Conservation (phyloP, 2,329 filamentous ascomycete species). For the Venturia pyrina region DNA sequence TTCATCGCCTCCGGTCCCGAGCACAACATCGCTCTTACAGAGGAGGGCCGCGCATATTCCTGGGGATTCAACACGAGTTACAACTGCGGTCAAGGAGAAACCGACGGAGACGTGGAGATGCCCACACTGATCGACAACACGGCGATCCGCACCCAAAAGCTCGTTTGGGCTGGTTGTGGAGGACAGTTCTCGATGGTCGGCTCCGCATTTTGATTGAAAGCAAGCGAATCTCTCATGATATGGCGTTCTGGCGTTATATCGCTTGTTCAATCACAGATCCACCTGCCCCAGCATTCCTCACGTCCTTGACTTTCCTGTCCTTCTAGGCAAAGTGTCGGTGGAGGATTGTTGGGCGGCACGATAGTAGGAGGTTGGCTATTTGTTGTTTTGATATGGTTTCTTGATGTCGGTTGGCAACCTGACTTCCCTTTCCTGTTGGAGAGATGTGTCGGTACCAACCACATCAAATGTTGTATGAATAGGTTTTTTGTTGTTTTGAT, state of each 20-base stretch:
- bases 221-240: not conserved
- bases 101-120: slow-evolving; percentile 64
- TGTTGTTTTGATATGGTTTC: not conserved
- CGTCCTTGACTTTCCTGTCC: slow-evolving; percentile 3
- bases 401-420: not conserved
- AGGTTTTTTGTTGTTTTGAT: not conserved
- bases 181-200: slow-evolving; percentile 62
- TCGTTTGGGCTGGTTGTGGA: slow-evolving; percentile 74
- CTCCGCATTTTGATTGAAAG: not conserved
- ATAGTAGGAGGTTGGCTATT: not conserved
- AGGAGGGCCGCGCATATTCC: slow-evolving; percentile 59
- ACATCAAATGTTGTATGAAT: not conserved
- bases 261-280: not conserved
- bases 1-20: slow-evolving; percentile 49
- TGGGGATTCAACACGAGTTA: slow-evolving; percentile 78
- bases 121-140: slow-evolving; percentile 79
- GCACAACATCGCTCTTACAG: slow-evolving; percentile 61
- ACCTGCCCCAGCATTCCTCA: not conserved
- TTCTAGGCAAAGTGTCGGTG: not conserved
- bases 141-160: slow-evolving; percentile 62
- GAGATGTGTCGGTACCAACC: slow-evolving; percentile 4
- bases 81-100: slow-evolving; percentile 61
- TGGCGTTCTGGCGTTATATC: not conserved
- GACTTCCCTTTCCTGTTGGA: not conserved
- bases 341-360: not conserved